Base-by-base conservation (phyloP, 371 early-diverging fungal genomes). In the Syncephalastrum contaminatum region DNA sequence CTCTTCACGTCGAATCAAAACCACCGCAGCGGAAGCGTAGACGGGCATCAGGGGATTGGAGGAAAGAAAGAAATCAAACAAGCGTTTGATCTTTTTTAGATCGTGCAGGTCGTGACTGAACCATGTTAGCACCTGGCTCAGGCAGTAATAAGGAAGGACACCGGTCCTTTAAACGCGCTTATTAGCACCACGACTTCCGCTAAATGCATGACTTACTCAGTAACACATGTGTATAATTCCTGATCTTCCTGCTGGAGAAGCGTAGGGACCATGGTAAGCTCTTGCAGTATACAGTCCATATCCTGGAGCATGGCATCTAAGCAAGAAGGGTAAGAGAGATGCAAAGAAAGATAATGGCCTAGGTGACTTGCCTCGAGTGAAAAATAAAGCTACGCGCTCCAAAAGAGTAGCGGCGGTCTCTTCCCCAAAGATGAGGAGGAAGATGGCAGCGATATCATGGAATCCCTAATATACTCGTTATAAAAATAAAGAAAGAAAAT, bases 71-170 rank as follows among this genome's bases (percentile, higher is more conserved):
- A 91, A 69, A 62, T 94, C 94, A 66, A 85, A 91, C 10, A 94
- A 59, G 20, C 92, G 79, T 30, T 83, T 63, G 13, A 88, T 72
- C 16, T 71, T 70, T 14, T 57, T 64, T 21, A 89, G 67, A 60
- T 77, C 77, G 25, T 69, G 60, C 4, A 93, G 47, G 55, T 92
- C 87, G 64, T 94, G 94, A 24, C 88, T 85, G 64, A 84, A 89
- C 95, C 95, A 94, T 14, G 94, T 90, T 45, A 93, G 75, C 8
- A 93, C 81, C 93, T 93, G 93, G 54, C 88, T 86, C 30, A 93
- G 71, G 39, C 83, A 82, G 60, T 90, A 94, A 62, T 86, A 90
- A 2, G 92, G 91, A n/a, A 85, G 75, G 5, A 89, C 82, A 18
- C 78, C 75, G 8, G 85, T 72, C 45, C 83, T 82, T 60, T 15